Evolutionary conservation across 106 monocot genomes (phyloP), one percentile per base, ranked within the genome.

Genomic region (Dioscorea dumetorum): DNA sequence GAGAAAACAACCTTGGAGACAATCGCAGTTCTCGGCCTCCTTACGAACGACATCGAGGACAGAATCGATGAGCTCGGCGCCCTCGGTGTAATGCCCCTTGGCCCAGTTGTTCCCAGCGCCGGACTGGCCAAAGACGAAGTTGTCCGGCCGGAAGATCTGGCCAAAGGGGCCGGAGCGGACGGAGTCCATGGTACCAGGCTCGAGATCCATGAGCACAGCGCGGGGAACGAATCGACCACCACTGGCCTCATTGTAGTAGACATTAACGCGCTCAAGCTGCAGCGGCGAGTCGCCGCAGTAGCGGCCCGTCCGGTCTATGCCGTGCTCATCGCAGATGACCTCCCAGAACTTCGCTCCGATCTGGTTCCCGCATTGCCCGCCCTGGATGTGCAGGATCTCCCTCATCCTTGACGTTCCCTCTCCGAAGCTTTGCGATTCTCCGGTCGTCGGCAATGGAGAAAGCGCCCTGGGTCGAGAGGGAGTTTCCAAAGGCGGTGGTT

Each of bases 261-360:
- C 77, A 50, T 77, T 77, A 65, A 77, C 71, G 21, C 77, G 70
- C 77, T 77, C 77, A 19, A 77, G 66, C 65, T 77, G 70, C 23
- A 71, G 66, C 4, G 71, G 65, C 9, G 77, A 71, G 64, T 77
- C 70, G 71, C 77, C 76, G 53, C 32, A 52, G 74, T 80, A 80
- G 52, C 71, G 64, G 22, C 80, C 80, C 60, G 80, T 75, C 60
- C 41, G 66, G 13, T 80, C 80, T 71, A 80, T 74, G 33, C 80
- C 80, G 54, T 80, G 80, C 71, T 80, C 80, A 48, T 75, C 80
- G 67, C 80, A 80, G 66, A 81, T 73, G 28, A 81, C 81, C 68
- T 82, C 81, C 81, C 81, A 82, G 81, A 82, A 82, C 77, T 82
- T 82, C 48, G 77, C 81, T 24, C 81, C 81, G 73, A 82, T 82